Evolutionary conservation across 208 protist genomes (phyloP), one percentile per base, ranked within the genome.

Genomic region (Trypanosoma scelopori): DNA sequence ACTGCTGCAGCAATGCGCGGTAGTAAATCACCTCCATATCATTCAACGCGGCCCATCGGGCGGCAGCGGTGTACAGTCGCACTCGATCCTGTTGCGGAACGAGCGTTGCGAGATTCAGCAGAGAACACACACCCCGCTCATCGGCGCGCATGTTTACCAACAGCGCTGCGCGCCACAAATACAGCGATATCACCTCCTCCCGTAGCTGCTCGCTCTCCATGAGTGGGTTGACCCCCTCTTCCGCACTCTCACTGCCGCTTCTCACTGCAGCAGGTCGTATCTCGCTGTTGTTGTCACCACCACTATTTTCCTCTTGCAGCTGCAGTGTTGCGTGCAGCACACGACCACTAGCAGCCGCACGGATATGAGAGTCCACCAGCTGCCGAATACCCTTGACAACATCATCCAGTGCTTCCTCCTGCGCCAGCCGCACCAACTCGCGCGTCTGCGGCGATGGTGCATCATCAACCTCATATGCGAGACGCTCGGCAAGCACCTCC

Each of bases 21-120:
- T 89, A 94, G 58, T 89, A 91, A 32, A 91, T 75, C 27, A 92
- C 64, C 66, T 94, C 84, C 84, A 91, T 91, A 69, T 94, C 88
- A 73, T 88, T 89, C 30, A 94, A 74, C 30, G 41, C 62, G 30
- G 84, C 88, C 88, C 88, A 94, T n/a, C 70, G 59, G 20, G 78
- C 78, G 3, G 88, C 88, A 16, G 88, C 64, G 41, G 55, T 77
- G 64, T 73, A 81, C 47, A 92, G 58, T 1, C 79, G 59, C 6
- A 72, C 76, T 27, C 84, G 81, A 62, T 42, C 28, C 25, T 71
- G 32, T 32, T 71, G 50, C 69, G 72, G 27, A 1, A 94, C 55
- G 7, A 68, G 50, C 27, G 48, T 57, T 35, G 80, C 83, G 1
- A 94, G 63, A 58, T 91, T 94, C 12, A 94, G 71, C 13, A 94